phyloP scores from a whole-genome alignment of 345 rosid genomes.

The Hirschfeldia incana region DNA sequence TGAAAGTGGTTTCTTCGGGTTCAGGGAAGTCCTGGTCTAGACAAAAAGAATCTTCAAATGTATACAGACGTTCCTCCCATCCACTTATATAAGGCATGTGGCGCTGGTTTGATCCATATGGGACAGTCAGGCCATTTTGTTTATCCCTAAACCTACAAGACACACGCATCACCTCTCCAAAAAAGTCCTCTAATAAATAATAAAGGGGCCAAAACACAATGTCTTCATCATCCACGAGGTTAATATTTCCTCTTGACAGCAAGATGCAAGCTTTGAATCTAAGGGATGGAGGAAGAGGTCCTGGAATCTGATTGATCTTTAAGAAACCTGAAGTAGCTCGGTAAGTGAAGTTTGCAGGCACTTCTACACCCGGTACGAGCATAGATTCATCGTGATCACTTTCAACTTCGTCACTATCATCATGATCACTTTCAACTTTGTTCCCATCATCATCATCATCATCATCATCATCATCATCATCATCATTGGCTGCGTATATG shows the following conservation, averaged over 20 bases:
- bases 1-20: not conserved
- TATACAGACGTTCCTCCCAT: not conserved
- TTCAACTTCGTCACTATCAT: not conserved
- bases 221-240: not conserved
- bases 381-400: not conserved
- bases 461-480: not conserved
- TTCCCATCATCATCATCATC: not conserved
- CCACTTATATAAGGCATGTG: not conserved
- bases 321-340: not conserved
- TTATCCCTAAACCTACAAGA: not conserved
- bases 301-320: not conserved
- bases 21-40: not conserved
- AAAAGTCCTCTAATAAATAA: too few species aligned
- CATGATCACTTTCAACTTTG: not conserved
- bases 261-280: constrained; percentile 21
- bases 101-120: not conserved
- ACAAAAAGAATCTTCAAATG: constrained; percentile 13
- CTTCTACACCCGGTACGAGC: not conserved
- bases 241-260: not conserved
- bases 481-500: not conserved
- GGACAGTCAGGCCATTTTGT: not conserved
- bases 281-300: not conserved
- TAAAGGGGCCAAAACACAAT: not conserved
- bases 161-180: too few species aligned
- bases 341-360: constrained; percentile 7